Evolutionary conservation across 1,139 yeast species (phyloP), one percentile per base, ranked within the genome.

Genomic region (Kodamaea anthophila): DNA sequence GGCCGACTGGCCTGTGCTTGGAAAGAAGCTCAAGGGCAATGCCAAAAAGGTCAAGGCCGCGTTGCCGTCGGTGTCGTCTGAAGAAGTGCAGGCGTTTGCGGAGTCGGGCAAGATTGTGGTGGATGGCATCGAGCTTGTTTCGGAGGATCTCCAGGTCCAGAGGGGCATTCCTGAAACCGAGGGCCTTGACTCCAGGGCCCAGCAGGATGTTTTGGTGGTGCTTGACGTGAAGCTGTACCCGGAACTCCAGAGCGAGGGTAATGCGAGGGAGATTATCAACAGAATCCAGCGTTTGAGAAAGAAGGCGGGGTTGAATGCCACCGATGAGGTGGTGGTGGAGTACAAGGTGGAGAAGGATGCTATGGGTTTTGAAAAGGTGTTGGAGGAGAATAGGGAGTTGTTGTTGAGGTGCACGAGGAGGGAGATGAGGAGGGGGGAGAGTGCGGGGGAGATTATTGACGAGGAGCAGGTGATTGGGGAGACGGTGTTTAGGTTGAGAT

Each of bases 1-100:
- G 55, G 98, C 98, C 27, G 99, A 93, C 65, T 93, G 99, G 99
- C 94, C 97, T 32, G 86, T 87, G 11, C 74, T 93, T 44, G 99
- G 99, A 64, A 91, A 91, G 73, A 91, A 91, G 61, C 75, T 93
- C 58, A 88, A 88, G 75, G 79, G 79, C 55, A 97, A 88, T 50
- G 94, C 85, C 42, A 86, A 83, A 65, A 82, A 76, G 57, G 98
- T 93, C 38, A 91, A 91, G 71, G 94, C 81, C 51, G 97, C 94
- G 15, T 72, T 93, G 46, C 96, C 97, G 41, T 55, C 55, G 12
- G 74, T 93, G 32, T 60, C 91, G 18, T 82, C 96, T 13, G 83
- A 69, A 13, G 87, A 86, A 37, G 96, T 91, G 30, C 85, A 84
- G 60, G 58, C 64, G 21, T 93, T 81, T 55, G 69, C 91, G 40